Percentiles rank a stretch among this genome's conserved stretches.
These are phyloP conservation scores for Cyanophora paradoxa DNA, from an alignment of 78 protist genomes.

Conservation along the genomic window DNA sequence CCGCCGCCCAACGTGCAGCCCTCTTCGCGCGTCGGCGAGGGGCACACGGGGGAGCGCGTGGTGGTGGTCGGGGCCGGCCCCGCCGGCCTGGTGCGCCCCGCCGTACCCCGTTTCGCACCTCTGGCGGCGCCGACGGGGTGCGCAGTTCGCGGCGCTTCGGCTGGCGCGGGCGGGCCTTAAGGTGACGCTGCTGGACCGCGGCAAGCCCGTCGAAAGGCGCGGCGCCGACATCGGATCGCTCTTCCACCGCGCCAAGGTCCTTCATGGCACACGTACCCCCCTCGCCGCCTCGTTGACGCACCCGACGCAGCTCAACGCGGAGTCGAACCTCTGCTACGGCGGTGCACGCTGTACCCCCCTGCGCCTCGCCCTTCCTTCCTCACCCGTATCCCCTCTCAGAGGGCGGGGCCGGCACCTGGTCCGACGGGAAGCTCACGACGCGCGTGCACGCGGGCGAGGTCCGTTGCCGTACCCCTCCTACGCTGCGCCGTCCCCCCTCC, in stretches of 20 bases:
- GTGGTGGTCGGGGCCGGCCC: conserved; percentile 19
- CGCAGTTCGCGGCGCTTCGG: conserved; percentile 7
- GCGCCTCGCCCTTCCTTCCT: too few relatives aligned
- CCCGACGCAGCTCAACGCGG: background rate
- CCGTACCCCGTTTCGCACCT: too few relatives aligned
- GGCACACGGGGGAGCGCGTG: background rate
- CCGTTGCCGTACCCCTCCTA: background rate
- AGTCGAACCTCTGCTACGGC: conserved; percentile 30
- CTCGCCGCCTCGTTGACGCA: too few relatives aligned
- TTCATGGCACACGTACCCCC: too few relatives aligned
- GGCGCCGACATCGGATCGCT: background rate
- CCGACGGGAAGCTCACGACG: conserved; percentile 19
- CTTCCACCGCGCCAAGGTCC: too few relatives aligned
- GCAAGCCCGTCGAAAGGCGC: conserved; percentile 14
- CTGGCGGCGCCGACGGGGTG: too few relatives aligned
- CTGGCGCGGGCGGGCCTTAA: conserved; percentile 1
- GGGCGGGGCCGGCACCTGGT: conserved; percentile 27
- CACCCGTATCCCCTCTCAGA: too few relatives aligned
- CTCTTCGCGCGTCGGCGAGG: background rate
- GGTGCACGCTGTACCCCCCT: too few relatives aligned
- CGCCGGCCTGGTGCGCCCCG: too few relatives aligned
- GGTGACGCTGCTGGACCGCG: background rate
- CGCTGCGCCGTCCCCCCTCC: background rate
- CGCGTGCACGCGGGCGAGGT: background rate
- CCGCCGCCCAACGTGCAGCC: background rate